Percentiles rank a stretch among this genome's conserved stretches.
Evolutionary conservation across 75 land plant species (phyloP).

Genomic region (Larix kaempferi): DNA sequence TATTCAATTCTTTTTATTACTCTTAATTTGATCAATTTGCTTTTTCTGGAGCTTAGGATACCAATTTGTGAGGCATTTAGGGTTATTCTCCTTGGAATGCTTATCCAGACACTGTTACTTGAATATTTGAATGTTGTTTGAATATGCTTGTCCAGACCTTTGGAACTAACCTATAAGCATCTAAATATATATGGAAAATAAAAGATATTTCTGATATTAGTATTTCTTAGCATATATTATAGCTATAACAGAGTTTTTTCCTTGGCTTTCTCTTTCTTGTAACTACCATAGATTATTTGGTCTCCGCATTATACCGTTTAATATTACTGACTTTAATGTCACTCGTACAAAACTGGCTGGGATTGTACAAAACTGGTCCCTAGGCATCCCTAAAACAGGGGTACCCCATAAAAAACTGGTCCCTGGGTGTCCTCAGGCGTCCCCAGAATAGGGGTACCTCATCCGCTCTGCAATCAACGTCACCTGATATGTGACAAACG

Average conservation of each 20-base stretch:
- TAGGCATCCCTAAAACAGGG: no score
- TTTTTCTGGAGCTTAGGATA: neutral
- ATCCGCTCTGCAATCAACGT: no score
- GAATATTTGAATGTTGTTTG: neutral
- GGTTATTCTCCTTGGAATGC: neutral
- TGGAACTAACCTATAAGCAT: no score
- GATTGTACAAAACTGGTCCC: no score
- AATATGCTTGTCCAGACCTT: neutral
- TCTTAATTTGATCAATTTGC: neutral
- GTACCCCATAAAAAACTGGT: no score
- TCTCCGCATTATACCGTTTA: neutral
- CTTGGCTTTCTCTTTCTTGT: neutral
- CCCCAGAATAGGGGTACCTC: no score
- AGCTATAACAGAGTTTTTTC: neutral
- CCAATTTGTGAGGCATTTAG: conserved; percentile 4
- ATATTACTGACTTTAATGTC: no score
- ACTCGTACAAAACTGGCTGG: no score
- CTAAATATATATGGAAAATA: neutral
- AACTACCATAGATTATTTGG: neutral
- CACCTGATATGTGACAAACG: no score
- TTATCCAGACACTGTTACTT: no score
- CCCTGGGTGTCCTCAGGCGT: no score
- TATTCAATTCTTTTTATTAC: neutral
- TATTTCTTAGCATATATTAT: neutral
- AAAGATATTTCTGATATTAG: neutral